These are phyloP conservation scores for Cladosporium sp. DNA, from an alignment of 2,329 filamentous ascomycete genomes.

Conservation along the genomic window DNA sequence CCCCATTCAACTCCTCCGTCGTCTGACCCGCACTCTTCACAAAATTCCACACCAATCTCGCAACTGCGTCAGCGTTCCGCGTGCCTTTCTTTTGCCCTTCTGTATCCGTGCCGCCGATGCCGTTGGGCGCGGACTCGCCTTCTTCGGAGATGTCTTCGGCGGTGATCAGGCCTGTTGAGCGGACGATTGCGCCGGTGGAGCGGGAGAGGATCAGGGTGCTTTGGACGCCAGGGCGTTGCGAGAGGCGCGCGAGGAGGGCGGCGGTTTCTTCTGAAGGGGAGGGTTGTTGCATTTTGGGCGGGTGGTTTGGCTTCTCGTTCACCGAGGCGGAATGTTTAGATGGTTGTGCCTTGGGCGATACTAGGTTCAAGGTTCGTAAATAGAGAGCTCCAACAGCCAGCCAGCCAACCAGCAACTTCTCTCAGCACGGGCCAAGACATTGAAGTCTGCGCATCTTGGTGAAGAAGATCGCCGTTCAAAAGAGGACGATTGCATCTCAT, in stretches of 20 bases:
- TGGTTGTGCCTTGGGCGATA: not conserved
- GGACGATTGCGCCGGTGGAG: slow-evolving; percentile 70
- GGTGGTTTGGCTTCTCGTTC: not conserved
- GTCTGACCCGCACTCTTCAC: slow-evolving; percentile 67
- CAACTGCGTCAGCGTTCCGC: slow-evolving; percentile 66
- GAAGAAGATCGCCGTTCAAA: not conserved
- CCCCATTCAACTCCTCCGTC: slow-evolving; percentile 70
- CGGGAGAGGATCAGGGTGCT: slow-evolving; percentile 75
- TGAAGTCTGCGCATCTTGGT: not conserved
- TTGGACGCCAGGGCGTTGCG: slow-evolving; percentile 76
- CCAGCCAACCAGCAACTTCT: not conserved
- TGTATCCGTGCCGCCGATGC: slow-evolving; percentile 22
- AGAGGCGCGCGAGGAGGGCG: slow-evolving; percentile 66
- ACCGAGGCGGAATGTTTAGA: not conserved
- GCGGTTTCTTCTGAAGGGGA: slow-evolving; percentile 58
- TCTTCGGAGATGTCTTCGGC: slow-evolving; percentile 54
- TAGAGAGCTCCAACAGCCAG: not conserved
- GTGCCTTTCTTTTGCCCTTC: slow-evolving; percentile 44
- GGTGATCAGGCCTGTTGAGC: slow-evolving; percentile 69
- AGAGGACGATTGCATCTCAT: not conserved
- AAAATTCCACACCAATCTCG: slow-evolving; percentile 74
- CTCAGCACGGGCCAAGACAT: slow-evolving; percentile 5
- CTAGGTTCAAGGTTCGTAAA: not conserved
- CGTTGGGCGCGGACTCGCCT: slow-evolving; percentile 35
- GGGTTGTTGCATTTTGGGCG: slow-evolving; percentile 32